A percentile compares a stretch with the other conserved stretches of the same genome.
Evolutionary conservation across 2,329 filamentous ascomycete genomes (phyloP).

Genomic region (Macrophomina pseudophaseolina): DNA sequence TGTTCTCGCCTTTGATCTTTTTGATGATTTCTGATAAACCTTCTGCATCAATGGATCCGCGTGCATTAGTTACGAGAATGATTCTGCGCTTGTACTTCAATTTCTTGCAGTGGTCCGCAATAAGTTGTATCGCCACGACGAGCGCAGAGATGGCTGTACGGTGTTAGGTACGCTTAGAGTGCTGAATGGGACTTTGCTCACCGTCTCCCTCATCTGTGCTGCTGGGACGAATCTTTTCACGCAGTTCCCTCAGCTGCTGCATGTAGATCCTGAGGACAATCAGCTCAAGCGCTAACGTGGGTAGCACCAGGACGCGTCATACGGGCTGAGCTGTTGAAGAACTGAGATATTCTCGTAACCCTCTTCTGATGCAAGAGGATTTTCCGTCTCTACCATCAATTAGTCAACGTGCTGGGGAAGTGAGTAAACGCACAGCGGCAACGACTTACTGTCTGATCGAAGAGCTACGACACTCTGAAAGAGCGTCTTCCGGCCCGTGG

Average conservation of each 20-base stretch:
- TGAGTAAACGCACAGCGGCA: not conserved
- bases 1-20: conserved; percentile 76
- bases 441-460: conserved; percentile 68
- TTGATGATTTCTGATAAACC: conserved; percentile 71
- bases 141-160: conserved; percentile 74
- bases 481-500: conserved; percentile 74
- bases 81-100: conserved; percentile 58
- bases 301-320: conserved; percentile 35
- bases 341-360: conserved; percentile 84
- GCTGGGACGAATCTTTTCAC: conserved; percentile 69
- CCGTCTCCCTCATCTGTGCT: conserved; percentile 75
- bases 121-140: conserved; percentile 86
- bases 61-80: conserved; percentile 83
- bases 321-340: conserved; percentile 68
- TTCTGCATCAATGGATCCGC: conserved; percentile 72
- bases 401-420: not conserved
- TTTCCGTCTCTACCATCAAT: conserved; percentile 61
- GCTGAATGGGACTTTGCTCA: conserved; percentile 32
- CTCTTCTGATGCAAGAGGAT: conserved; percentile 68
- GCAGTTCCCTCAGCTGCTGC: conserved; percentile 70
- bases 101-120: conserved; percentile 76
- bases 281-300: not conserved
- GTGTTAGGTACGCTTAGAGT: not conserved
- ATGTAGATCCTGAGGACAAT: conserved; percentile 60
- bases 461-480: conserved; percentile 81